Evolutionary conservation across 2,329 filamentous ascomycete species (phyloP).

Genomic region (Xylariaceae sp.): DNA sequence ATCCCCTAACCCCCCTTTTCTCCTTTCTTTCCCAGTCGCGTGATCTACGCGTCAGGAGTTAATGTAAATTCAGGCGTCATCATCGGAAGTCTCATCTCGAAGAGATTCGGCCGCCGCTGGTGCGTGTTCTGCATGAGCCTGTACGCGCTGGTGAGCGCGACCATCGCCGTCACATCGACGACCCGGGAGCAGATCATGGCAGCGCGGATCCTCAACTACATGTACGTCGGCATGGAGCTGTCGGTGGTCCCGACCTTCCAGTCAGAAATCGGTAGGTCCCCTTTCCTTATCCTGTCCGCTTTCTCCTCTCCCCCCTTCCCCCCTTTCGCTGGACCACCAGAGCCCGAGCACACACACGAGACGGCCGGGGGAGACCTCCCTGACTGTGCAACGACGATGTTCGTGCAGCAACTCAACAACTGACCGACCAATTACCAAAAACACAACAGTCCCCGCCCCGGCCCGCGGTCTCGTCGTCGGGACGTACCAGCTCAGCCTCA

Average conservation of each 20-base stretch:
- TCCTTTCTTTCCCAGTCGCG: too few species aligned
- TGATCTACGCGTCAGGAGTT: too few species aligned
- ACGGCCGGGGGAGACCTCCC: too few species aligned
- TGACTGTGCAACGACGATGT: too few species aligned
- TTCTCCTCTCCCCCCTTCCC: too few species aligned
- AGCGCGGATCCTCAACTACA: slow-evolving; percentile 28
- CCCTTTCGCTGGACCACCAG: too few species aligned
- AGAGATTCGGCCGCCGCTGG: slow-evolving; percentile 25
- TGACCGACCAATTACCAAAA: too few species aligned
- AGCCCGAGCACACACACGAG: too few species aligned
- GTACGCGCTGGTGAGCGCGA: slow-evolving; percentile 26
- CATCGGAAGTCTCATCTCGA: slow-evolving; percentile 21
- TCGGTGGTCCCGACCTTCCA: slow-evolving; percentile 29
- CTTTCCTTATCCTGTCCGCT: too few species aligned
- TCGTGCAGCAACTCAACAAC: too few species aligned
- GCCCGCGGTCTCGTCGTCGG: slow-evolving; percentile 27
- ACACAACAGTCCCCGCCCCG: slow-evolving; percentile 16
- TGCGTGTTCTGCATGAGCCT: slow-evolving; percentile 30
- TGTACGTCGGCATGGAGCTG: slow-evolving; percentile 33
- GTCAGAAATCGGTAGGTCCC: slow-evolving; percentile 27
- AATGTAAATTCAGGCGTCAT: slow-evolving; percentile 28
- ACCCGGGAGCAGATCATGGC: slow-evolving; percentile 24
- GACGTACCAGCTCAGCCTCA: slow-evolving; percentile 24
- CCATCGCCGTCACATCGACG: slow-evolving; percentile 24
- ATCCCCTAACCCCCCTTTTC: too few species aligned